Evolutionary conservation across 164 flowering plant genomes (phyloP).

Genomic region (Amborella trichopoda): DNA sequence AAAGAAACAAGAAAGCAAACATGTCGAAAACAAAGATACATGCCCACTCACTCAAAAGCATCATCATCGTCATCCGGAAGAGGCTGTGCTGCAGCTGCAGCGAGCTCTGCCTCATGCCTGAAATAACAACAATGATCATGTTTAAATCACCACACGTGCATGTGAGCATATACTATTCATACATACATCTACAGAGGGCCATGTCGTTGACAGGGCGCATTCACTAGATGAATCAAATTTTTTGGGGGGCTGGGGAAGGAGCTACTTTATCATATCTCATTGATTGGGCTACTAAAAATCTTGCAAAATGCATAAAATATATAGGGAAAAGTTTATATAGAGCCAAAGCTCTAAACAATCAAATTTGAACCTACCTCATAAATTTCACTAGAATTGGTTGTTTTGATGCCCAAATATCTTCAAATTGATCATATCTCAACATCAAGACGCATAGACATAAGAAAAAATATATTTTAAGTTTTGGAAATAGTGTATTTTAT

Average conservation of each 20-base stretch:
- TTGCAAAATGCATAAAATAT: neutral
- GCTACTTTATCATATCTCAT: neutral
- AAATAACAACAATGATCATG: neutral
- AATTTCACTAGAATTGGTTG: too few relatives aligned
- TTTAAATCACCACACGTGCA: neutral
- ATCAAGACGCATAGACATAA: too few relatives aligned
- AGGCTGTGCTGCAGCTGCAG: conserved; percentile 5
- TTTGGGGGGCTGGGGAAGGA: neutral
- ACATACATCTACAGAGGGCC: neutral
- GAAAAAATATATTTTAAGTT: too few relatives aligned
- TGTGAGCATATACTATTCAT: neutral
- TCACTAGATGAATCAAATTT: neutral
- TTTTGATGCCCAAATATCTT: too few relatives aligned
- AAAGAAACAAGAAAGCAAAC: too few relatives aligned
- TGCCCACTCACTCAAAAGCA: too few relatives aligned
- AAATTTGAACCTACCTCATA: neutral
- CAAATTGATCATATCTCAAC: too few relatives aligned
- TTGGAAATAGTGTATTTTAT: too few relatives aligned
- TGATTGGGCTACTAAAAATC: neutral
- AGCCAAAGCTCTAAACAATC: neutral
- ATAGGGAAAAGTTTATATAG: neutral
- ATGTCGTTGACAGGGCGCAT: neutral
- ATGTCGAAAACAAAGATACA: too few relatives aligned
- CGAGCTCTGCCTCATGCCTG: conserved; percentile 9
- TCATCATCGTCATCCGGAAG: conserved; percentile 11